These are phyloP conservation scores for Calycina herbarum DNA, from an alignment of 2,329 filamentous ascomycete genomes.

Conservation along the genomic window DNA sequence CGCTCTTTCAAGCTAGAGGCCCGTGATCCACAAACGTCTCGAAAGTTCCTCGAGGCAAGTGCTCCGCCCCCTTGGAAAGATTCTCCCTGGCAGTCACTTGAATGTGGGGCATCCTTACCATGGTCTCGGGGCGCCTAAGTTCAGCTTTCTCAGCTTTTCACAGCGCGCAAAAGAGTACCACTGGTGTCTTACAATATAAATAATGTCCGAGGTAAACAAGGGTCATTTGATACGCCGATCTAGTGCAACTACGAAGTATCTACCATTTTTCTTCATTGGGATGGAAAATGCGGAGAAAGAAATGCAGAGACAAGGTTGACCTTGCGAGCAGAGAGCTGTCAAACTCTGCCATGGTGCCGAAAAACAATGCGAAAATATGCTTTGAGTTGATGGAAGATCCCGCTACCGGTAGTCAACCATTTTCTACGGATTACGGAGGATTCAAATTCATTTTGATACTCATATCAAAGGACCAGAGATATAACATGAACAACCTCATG, in stretches of 20 bases:
- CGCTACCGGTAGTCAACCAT: not conserved
- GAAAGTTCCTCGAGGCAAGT: not conserved
- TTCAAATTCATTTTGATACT: not conserved
- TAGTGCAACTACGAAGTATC: not conserved
- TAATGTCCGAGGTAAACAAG: not conserved
- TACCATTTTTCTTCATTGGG: not conserved
- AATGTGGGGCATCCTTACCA: constrained; percentile 1
- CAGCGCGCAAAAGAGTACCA: not conserved
- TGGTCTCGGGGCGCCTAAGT: not conserved
- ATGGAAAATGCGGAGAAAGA: not conserved
- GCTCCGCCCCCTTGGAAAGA: not conserved
- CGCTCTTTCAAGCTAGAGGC: not conserved
- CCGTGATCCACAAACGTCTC: constrained; percentile 6
- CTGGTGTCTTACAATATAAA: not conserved
- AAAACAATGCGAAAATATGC: not conserved
- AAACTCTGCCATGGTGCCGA: not conserved
- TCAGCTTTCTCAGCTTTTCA: not conserved
- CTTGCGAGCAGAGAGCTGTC: not conserved
- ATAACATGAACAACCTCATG: not conserved
- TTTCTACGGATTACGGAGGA: not conserved
- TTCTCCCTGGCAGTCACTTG: not conserved
- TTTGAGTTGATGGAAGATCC: not conserved
- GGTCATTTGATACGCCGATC: not conserved
- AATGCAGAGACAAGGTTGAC: not conserved
- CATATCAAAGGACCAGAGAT: not conserved